phyloP scores from a whole-genome alignment of 2,329 filamentous ascomycete genomes.

The Phialocephala sp. region DNA sequence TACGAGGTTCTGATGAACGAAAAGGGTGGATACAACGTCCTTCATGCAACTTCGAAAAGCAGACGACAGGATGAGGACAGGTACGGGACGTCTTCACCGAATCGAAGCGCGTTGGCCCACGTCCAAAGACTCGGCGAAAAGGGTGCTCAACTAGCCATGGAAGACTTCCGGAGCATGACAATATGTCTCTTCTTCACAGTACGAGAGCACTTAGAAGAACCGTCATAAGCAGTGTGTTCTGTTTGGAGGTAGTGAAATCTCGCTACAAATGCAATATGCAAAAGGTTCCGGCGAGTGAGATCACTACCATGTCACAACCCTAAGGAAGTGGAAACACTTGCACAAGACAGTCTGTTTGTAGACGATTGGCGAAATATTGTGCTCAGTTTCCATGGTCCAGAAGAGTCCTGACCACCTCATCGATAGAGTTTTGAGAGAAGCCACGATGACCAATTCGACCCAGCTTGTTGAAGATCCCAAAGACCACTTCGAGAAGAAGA shows the following conservation, averaged over 20 bases:
- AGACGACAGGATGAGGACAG: conserved; percentile 47
- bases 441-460: conserved; percentile 30
- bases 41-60: conserved; percentile 36
- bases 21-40: conserved; percentile 53
- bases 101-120: conserved; percentile 38
- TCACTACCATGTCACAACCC: conserved; percentile 36
- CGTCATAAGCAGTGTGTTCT: conserved; percentile 39
- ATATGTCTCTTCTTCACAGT: conserved; percentile 37
- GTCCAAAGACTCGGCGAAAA: conserved; percentile 31
- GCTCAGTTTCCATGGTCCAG: conserved; percentile 38
- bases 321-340: conserved; percentile 37
- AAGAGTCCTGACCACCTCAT: conserved; percentile 29
- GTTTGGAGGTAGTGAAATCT: conserved; percentile 54
- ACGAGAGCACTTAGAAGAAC: conserved; percentile 33
- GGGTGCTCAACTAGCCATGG: conserved; percentile 22
- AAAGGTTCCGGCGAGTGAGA: conserved; percentile 65
- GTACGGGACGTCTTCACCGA: conserved; percentile 53
- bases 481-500: conserved; percentile 53
- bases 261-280: conserved; percentile 52
- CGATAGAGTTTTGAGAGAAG: conserved; percentile 39
- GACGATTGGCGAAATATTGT: conserved; percentile 38
- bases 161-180: conserved; percentile 41
- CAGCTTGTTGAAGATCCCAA: conserved; percentile 53
- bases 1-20: conserved; percentile 38
- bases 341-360: conserved; percentile 43